Base-by-base conservation (phyloP, 257 asterid genomes). In the Anisodus acutangulus region DNA sequence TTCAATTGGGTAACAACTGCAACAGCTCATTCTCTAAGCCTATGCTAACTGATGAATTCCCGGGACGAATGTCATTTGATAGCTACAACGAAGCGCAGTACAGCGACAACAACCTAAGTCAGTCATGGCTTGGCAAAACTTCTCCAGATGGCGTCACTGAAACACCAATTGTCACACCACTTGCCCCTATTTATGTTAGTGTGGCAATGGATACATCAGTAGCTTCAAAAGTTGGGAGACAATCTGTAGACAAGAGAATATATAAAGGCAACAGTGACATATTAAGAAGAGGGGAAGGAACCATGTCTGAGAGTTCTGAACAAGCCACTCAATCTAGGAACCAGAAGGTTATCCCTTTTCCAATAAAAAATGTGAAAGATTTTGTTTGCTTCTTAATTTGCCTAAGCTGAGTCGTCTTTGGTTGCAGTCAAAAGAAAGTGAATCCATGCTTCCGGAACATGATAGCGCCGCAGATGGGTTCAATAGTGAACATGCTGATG, bases 361-460 rank as follows among this genome's bases (percentile, higher is more conserved):
- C 37, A 82, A 15, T 49, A 15, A 60, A 17, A 67, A 55, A 17
- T 67, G 49, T 62, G 74, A 13, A 63, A 22, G 35, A 35, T 67
- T 69, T 78, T 9, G 31, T 51, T 57, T 26, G 68, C 49, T 83
- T 53, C 6, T n/a, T 70, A 68, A 13, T 59, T 39, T 53, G 41
- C 82, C 74, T 78, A 58, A 45, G n/a, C 62, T 82, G 76, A 59
- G 43, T 76, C 4, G 16, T 69, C 78, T 35, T 79, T 90, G 84
- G 85, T 74, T 89, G 83, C 97, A 93, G 97, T 84, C 84, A 86
- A 87, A 84, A 67, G 86, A 83, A 62, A 84, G 83, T 79, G 87
- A 68, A 51, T 19, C 86, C 83, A 57, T 62, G n/a, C 87, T 79
- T 69, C 31, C 82, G 39, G 91, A 88, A 63, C 82, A 66, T 60